Base-by-base conservation (phyloP, 2,329 filamentous ascomycete genomes). In the Aureobasidium lini region DNA sequence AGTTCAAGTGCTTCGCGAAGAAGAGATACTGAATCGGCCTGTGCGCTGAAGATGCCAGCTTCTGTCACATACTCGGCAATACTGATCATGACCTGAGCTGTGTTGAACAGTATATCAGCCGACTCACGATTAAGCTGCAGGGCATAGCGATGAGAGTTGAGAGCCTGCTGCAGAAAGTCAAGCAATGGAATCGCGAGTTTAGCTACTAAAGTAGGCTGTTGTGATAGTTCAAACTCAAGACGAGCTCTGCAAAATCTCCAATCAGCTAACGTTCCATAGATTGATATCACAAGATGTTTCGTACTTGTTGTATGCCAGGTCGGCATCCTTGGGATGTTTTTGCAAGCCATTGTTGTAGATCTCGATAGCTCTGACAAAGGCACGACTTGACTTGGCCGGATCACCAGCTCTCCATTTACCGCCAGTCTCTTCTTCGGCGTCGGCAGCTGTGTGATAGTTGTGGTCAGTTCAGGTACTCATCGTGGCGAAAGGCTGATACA, bases 321-420 rank as follows among this genome's bases (percentile, higher is more conserved):
- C 87, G 71, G 89, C 86, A 18, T 79, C 84, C 9, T 69, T 67
- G 1, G 86, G 84, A 67, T 83, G 84, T 61, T 77, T 82, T 50
- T 75, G 73, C 34, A 90, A 68, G 11, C 84, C 87, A 57, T 82
- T 79, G 62, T 84, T 80, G 67, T 90, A 90, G 46, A 79, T 77
- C 54, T 87, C 80, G 56, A 89, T 80, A 11, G 87, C 87, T 62
- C 85, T 77, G 63, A 84, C 77, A 67, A 83, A 84, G 64, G 84
- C 84, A 48, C 84, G 76, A 63, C 79, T 77, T 4, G 82, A 81
- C 66, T 89, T 90, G 50, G 77, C 81, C 18, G 84, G 80, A 69
- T 90, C 87, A 23, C 87, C 87, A 39, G 81, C 85, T 52, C 86
- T 79, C 84, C 86, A 89, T 79, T 90, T 90, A 62, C 87, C 85